Percentiles rank a stretch among this genome's conserved stretches.
phyloP scores from a whole-genome alignment of 2,329 filamentous ascomycete species.

The Elsinoe arachidis region DNA sequence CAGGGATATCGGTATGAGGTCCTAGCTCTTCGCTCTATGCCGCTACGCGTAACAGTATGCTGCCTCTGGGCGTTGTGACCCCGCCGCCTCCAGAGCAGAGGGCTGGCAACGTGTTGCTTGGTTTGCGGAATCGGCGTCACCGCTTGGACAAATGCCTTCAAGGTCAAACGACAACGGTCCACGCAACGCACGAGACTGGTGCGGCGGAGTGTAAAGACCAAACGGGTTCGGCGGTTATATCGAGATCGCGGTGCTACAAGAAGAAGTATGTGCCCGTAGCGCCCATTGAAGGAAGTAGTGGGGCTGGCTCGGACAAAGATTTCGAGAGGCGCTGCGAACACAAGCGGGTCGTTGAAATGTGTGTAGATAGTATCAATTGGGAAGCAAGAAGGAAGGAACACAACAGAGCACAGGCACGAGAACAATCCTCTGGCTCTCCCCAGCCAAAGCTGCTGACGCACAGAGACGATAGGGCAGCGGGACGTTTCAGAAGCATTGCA shows the following conservation, averaged over 20 bases:
- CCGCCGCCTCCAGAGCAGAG: neutral
- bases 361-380: neutral
- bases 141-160: neutral
- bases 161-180: neutral
- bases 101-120: slow-evolving; percentile 3
- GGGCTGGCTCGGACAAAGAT: neutral
- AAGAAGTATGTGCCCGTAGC: neutral
- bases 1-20: neutral
- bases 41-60: neutral
- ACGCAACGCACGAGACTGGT: neutral
- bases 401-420: neutral
- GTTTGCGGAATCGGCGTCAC: slow-evolving; percentile 1
- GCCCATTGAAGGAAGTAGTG: neutral
- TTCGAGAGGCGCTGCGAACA: neutral
- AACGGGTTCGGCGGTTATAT: neutral
- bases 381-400: neutral
- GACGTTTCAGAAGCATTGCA: slow-evolving; percentile 11
- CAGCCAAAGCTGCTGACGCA: neutral
- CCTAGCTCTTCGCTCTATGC: neutral
- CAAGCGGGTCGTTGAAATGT: no score
- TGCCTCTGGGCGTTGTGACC: neutral
- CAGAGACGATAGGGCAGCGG: slow-evolving; percentile 4
- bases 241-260: neutral
- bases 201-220: neutral
- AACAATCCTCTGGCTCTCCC: neutral